These are phyloP conservation scores for Vitis amurensis DNA, from an alignment of 164 flowering plant genomes.

Conservation along the genomic window DNA sequence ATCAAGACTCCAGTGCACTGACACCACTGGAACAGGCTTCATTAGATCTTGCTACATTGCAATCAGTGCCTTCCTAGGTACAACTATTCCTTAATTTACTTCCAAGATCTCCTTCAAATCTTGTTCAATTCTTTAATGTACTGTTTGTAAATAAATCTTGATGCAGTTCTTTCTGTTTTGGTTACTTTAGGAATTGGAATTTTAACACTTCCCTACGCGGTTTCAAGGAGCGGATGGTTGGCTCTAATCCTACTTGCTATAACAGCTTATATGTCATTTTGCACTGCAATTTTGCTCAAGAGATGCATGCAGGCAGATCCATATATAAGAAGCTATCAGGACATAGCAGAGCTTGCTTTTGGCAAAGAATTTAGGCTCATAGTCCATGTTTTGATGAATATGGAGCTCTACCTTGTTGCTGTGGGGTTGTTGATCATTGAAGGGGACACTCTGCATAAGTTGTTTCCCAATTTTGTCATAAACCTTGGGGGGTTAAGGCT, in stretches of 20 bases:
- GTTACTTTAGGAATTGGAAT: slow-evolving; percentile 17
- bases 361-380: slow-evolving; percentile 13
- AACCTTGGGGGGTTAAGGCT: too few relatives aligned
- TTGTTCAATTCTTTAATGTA: too few relatives aligned
- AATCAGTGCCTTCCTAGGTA: too few relatives aligned
- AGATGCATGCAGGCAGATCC: slow-evolving; percentile 18
- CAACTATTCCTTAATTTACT: too few relatives aligned
- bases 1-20: too few relatives aligned
- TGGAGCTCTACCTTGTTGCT: slow-evolving; percentile 15
- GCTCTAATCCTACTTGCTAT: slow-evolving; percentile 7
- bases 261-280: slow-evolving; percentile 10
- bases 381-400: slow-evolving; percentile 2
- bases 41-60: too few relatives aligned
- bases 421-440: not conserved
- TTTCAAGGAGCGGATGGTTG: slow-evolving; percentile 19
- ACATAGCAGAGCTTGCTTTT: slow-evolving; percentile 17
- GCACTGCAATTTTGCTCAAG: slow-evolving; percentile 9
- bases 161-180: too few relatives aligned
- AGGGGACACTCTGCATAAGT: too few relatives aligned
- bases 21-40: too few relatives aligned
- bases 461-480: too few relatives aligned
- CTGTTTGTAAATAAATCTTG: too few relatives aligned
- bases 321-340: slow-evolving; percentile 10
- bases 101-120: too few relatives aligned
- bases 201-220: slow-evolving; percentile 7